Evolutionary conservation across 1,284 basidiomycete genomes (phyloP), one percentile per base, ranked within the genome.

Genomic region (Entoloma clypeatum): DNA sequence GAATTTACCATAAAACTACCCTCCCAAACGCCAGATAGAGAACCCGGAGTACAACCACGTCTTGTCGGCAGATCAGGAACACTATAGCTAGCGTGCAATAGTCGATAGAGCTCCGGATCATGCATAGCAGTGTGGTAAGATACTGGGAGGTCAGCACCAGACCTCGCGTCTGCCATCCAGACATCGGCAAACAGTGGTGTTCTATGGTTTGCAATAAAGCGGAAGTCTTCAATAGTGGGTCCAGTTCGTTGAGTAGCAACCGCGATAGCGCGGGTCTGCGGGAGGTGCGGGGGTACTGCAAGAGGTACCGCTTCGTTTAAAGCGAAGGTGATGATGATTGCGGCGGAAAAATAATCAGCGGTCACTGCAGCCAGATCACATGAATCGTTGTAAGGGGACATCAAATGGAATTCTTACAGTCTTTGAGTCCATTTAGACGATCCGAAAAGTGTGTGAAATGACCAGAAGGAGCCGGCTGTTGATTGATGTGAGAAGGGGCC

Each of bases 21-120:
- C 57, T 79, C 71, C 77, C 79, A 80, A 43, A 72, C 52, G 3
- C 77, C 78, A 28, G 69, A 62, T 41, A 80, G 60, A 25, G 65
- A 52, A 18, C 72, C 66, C 39, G 66, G 67, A 52, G 62, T 54
- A 48, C 69, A 71, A 21, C 52, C 31, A 50, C 56, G 51, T 13
- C 43, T 41, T 7, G 48, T 50, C 28, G 45, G 43, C 25, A 34
- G 46, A 24, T 36, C 49, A 14, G 44, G 38, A 22, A 42, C 38
- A 40, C 45, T 37, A 45, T 57, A 51, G 33, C 51, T 50, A 14
- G 32, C 31, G 44, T 47, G 44, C 18, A 57, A 36, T 37, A 61
- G 55, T 32, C 62, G 60, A 53, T 56, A 58, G 53, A 75, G 71
- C 45, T 66, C 67, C 48, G 67, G 56, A 44, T 75, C 68, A 49